Evolutionary conservation across 257 asterid species (phyloP).

Genomic region (Leonotis leonurus): DNA sequence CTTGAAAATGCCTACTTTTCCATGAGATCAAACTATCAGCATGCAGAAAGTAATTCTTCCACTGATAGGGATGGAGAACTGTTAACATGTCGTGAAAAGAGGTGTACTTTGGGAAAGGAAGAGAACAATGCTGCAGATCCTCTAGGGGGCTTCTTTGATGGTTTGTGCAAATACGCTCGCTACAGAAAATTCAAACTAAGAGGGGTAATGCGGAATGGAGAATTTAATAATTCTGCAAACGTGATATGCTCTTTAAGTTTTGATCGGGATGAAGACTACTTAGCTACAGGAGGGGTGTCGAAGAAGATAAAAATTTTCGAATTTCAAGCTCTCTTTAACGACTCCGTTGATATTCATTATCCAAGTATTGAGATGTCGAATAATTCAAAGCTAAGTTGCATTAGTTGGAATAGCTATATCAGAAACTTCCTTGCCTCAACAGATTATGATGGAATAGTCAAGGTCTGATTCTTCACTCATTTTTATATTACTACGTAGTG

Average conservation of each 20-base stretch:
- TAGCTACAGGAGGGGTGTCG: slow-evolving; percentile 92
- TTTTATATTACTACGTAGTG: no score
- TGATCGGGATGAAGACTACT: slow-evolving; percentile 87
- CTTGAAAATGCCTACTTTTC: slow-evolving; percentile 89
- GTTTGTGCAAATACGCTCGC: slow-evolving; percentile 89
- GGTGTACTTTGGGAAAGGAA: slow-evolving; percentile 33
- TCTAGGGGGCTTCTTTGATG: slow-evolving; percentile 73
- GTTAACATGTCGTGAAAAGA: slow-evolving; percentile 41
- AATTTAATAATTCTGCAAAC: slow-evolving; percentile 63
- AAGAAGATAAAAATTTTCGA: slow-evolving; percentile 88
- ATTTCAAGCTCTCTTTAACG: slow-evolving; percentile 54
- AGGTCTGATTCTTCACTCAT: slow-evolving; percentile 36
- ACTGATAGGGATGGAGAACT: slow-evolving; percentile 46
- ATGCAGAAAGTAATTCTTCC: slow-evolving; percentile 27
- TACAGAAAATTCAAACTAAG: slow-evolving; percentile 53
- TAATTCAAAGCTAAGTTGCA: slow-evolving; percentile 71
- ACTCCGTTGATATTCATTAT: slow-evolving; percentile 82
- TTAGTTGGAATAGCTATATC: slow-evolving; percentile 92
- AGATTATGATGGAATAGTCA: slow-evolving; percentile 84
- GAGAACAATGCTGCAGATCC: slow-evolving; percentile 38
- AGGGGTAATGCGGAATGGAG: slow-evolving; percentile 73
- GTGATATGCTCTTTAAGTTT: slow-evolving; percentile 93
- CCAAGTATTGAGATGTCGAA: slow-evolving; percentile 83
- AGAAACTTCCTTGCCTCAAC: slow-evolving; percentile 89
- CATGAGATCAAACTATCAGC: slow-evolving; percentile 60